A percentile compares a stretch with the other conserved stretches of the same genome.
Evolutionary conservation across 805 yeast species (phyloP).

Genomic region (Hemisphaericaspora nanyangensis): DNA sequence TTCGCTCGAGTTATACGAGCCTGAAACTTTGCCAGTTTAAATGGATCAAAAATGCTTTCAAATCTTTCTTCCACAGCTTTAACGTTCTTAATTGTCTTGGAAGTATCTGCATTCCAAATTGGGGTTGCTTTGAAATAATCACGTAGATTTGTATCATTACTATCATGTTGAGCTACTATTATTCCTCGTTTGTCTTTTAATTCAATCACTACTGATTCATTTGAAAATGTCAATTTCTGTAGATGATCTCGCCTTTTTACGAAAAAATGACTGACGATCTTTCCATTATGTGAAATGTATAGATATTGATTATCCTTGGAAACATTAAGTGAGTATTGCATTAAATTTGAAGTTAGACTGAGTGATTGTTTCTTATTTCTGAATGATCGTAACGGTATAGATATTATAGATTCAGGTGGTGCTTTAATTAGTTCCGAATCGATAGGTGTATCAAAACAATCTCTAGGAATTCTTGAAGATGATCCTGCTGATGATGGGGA

Average conservation of each 20-base stretch:
- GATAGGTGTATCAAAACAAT: not conserved
- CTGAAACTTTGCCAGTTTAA: not conserved
- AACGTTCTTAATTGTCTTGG: not conserved
- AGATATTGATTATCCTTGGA: slow-evolving; percentile 10
- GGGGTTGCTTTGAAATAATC: slow-evolving; percentile 8
- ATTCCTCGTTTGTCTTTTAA: slow-evolving; percentile 7
- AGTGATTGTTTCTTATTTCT: not conserved
- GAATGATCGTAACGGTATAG: slow-evolving; percentile 3
- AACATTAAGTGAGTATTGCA: not conserved
- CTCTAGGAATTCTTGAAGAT: not conserved
- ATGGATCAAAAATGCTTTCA: slow-evolving; percentile 1
- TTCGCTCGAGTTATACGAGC: slow-evolving; percentile 6
- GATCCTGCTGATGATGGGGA: no score
- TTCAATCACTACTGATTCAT: slow-evolving; percentile 11
- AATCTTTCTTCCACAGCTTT: not conserved
- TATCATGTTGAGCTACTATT: slow-evolving; percentile 9
- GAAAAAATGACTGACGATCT: slow-evolving; percentile 8
- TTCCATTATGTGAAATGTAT: slow-evolving; percentile 5
- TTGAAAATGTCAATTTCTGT: slow-evolving; percentile 9
- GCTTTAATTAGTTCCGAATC: not conserved
- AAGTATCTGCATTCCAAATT: slow-evolving; percentile 4
- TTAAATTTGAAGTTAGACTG: not conserved
- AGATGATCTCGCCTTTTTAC: slow-evolving; percentile 11
- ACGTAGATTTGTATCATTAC: slow-evolving; percentile 9
- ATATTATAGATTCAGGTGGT: not conserved